Conservation (phyloP, 768 basidiomycete species). For the Tulasnella sp. region DNA sequence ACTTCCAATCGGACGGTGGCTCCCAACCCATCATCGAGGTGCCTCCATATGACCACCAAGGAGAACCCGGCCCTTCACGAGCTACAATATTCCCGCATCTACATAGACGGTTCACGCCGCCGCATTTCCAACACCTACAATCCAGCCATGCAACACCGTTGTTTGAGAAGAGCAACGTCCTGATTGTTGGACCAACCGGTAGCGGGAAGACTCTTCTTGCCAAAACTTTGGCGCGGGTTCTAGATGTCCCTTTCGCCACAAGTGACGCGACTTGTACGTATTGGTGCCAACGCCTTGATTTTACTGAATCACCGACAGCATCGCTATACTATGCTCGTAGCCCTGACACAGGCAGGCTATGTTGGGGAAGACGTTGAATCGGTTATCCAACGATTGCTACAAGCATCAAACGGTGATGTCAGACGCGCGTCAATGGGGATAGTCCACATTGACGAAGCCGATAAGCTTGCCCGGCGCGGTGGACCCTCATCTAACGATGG, state of each 20-base stretch:
- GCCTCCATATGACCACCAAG: conserved; percentile 21
- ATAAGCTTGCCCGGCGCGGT: conserved; percentile 62
- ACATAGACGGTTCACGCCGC: conserved; percentile 24
- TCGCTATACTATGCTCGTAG: conserved; percentile 19
- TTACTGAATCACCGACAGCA: neutral
- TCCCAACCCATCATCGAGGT: conserved; percentile 9
- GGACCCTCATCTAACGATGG: conserved; percentile 27
- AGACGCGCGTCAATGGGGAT: conserved; percentile 81
- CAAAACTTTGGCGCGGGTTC: conserved; percentile 78
- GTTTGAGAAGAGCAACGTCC: conserved; percentile 93
- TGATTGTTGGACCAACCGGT: conserved; percentile 83
- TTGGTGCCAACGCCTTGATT: neutral
- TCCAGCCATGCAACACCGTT: conserved; percentile 35
- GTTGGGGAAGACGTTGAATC: conserved; percentile 96
- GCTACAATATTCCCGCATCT: conserved; percentile 56
- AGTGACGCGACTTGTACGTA: conserved; percentile 62
- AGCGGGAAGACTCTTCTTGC: conserved; percentile 88
- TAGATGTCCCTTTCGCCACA: conserved; percentile 90
- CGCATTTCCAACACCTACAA: conserved; percentile 22
- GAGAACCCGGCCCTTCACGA: conserved; percentile 35
- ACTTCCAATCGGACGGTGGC: neutral
- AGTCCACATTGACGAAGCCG: conserved; percentile 92
- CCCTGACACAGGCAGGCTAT: conserved; percentile 77
- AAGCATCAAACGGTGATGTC: conserved; percentile 85
- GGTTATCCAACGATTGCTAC: conserved; percentile 79